These are phyloP conservation scores for Melastoma malabathricum DNA, from an alignment of 345 rosid species.

Conservation along the genomic window DNA sequence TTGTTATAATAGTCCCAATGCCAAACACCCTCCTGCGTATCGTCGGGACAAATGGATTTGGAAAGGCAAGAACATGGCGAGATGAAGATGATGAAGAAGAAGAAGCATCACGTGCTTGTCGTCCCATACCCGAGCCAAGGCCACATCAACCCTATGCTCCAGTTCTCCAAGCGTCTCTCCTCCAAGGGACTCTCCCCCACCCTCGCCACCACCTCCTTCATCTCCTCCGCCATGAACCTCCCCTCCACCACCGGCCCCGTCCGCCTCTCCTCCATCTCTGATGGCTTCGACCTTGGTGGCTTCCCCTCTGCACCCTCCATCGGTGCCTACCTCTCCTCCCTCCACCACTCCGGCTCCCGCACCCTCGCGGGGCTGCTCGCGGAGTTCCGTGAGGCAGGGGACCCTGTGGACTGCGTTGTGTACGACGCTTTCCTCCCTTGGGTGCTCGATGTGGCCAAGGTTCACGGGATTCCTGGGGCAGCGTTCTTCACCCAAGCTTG, in stretches of 20 bases:
- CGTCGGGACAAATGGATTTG: too few relatives aligned
- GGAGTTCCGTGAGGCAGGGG: conserved; percentile 12
- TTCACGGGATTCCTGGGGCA: conserved; percentile 34
- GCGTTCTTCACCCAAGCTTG: conserved; percentile 63
- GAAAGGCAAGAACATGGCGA: conserved; percentile 7
- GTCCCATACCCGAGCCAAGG: conserved; percentile 33
- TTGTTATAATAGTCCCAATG: too few relatives aligned
- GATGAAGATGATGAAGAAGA: too few relatives aligned
- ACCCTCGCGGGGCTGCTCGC: conserved; percentile 30
- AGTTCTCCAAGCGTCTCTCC: conserved; percentile 33
- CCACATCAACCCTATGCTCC: conserved; percentile 35
- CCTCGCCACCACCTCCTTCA: conserved; percentile 22
- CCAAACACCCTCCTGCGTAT: too few relatives aligned
- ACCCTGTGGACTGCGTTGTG: conserved; percentile 35
- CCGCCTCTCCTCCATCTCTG: conserved; percentile 23
- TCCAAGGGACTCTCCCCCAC: conserved; percentile 29
- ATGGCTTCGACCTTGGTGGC: conserved; percentile 26
- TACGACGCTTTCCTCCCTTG: conserved; percentile 56
- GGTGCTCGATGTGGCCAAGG: conserved; percentile 52
- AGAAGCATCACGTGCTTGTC: conserved; percentile 16
- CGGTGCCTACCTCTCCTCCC: conserved; percentile 19
- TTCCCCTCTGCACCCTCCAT: conserved; percentile 11
- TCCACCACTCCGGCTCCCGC: conserved; percentile 30
- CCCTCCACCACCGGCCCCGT: conserved; percentile 8
- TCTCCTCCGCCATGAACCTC: conserved; percentile 13